Conservation (phyloP, 257 asterid genomes). For the Rehmannia glutinosa region DNA sequence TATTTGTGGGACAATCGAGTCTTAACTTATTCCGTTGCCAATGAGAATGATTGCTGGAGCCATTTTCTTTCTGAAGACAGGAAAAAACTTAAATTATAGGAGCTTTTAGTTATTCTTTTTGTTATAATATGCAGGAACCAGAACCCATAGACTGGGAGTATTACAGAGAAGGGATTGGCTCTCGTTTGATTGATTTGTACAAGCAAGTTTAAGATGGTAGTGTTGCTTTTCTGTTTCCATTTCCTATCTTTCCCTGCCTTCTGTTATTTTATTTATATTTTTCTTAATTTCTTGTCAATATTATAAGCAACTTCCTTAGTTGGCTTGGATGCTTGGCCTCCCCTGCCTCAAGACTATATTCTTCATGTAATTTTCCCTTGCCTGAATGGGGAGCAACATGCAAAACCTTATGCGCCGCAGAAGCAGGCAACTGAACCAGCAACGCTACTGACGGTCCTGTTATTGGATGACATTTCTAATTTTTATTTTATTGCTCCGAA, state of each 20-base stretch:
- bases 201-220: slow-evolving; percentile 86
- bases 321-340: neutral
- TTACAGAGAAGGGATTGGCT: slow-evolving; percentile 86
- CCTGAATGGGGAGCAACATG: no score
- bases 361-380: no score
- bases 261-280: neutral
- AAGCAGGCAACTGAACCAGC: no score
- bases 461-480: no score
- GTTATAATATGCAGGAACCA: slow-evolving; percentile 61
- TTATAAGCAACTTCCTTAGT: neutral
- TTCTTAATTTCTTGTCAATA: neutral
- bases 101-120: neutral
- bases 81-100: neutral
- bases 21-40: neutral
- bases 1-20: neutral
- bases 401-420: no score
- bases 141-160: slow-evolving; percentile 92
- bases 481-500: no score
- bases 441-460: no score
- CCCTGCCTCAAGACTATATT: neutral
- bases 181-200: slow-evolving; percentile 92
- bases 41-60: neutral
- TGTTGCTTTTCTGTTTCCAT: neutral
- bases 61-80: neutral
- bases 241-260: neutral